Conservation (phyloP, 208 protist genomes). For the Leptomonas pyrrhocoris region DNA sequence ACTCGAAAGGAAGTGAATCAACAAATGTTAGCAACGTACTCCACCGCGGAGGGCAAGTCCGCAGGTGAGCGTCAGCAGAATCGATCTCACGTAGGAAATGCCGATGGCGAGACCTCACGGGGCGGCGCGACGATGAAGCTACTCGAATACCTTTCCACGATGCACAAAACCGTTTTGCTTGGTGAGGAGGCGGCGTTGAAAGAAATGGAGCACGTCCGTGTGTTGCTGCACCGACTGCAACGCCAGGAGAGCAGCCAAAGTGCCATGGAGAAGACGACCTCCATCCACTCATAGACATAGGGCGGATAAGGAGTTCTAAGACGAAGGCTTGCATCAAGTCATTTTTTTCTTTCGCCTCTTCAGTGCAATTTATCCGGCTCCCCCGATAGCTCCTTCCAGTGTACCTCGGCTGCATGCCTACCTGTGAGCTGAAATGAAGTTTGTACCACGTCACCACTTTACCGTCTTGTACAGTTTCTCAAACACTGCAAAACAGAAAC, state of each 20-base stretch:
- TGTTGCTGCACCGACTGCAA: slow-evolving; percentile 22
- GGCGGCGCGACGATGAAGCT: neutral
- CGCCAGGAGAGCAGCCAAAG: neutral
- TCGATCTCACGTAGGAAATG: neutral
- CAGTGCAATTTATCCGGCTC: too few relatives aligned
- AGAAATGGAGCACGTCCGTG: slow-evolving; percentile 40
- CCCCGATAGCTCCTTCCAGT: too few relatives aligned
- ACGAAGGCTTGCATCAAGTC: too few relatives aligned
- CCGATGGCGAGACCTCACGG: neutral
- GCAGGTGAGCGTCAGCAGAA: neutral
- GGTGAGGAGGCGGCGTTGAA: slow-evolving; percentile 41
- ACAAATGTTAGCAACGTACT: neutral
- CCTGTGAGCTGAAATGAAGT: too few relatives aligned
- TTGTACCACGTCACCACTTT: too few relatives aligned
- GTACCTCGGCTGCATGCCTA: too few relatives aligned
- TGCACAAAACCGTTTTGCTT: slow-evolving; percentile 23
- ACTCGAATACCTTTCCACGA: neutral
- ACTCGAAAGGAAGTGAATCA: neutral
- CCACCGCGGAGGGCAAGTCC: neutral
- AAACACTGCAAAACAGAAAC: too few relatives aligned
- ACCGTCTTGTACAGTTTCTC: too few relatives aligned
- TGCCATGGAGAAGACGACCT: neutral
- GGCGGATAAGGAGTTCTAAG: too few relatives aligned
- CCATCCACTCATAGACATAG: neutral
- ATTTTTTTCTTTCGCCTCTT: too few relatives aligned